These are phyloP conservation scores for Rhizophora apiculata DNA, from an alignment of 345 rosid genomes.

Conservation along the genomic window DNA sequence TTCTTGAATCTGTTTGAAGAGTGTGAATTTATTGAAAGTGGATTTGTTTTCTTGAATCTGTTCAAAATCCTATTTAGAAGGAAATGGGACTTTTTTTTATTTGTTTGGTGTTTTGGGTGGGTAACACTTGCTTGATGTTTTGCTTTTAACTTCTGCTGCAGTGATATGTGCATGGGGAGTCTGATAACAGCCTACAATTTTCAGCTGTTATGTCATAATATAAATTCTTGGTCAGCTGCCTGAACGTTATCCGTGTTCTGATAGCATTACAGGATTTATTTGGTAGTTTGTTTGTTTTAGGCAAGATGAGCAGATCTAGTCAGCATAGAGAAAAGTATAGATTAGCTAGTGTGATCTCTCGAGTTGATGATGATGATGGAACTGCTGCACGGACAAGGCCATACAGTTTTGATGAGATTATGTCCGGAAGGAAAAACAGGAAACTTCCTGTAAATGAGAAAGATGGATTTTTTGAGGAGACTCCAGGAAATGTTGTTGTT, in stretches of 20 bases:
- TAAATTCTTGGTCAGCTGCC: not conserved
- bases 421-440: constrained; percentile 60
- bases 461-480: constrained; percentile 24
- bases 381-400: constrained; percentile 94
- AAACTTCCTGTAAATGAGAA: constrained; percentile 38
- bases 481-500: constrained; percentile 19
- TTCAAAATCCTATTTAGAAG: too few relatives aligned
- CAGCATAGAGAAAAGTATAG: constrained; percentile 37
- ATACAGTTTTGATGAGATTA: constrained; percentile 69
- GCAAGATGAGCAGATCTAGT: constrained; percentile 55
- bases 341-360: constrained; percentile 25
- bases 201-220: not conserved
- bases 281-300: not conserved
- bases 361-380: constrained; percentile 36
- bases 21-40: too few relatives aligned
- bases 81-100: too few relatives aligned
- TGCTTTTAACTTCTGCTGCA: too few relatives aligned
- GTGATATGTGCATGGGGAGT: not conserved
- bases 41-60: too few relatives aligned
- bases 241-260: not conserved
- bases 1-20: too few relatives aligned
- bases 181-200: not conserved
- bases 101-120: too few relatives aligned
- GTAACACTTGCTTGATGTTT: not conserved
- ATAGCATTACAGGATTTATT: not conserved